Evolutionary conservation across 2,329 filamentous ascomycete genomes (phyloP).

Genomic region (Ophiosphaerella korrae): DNA sequence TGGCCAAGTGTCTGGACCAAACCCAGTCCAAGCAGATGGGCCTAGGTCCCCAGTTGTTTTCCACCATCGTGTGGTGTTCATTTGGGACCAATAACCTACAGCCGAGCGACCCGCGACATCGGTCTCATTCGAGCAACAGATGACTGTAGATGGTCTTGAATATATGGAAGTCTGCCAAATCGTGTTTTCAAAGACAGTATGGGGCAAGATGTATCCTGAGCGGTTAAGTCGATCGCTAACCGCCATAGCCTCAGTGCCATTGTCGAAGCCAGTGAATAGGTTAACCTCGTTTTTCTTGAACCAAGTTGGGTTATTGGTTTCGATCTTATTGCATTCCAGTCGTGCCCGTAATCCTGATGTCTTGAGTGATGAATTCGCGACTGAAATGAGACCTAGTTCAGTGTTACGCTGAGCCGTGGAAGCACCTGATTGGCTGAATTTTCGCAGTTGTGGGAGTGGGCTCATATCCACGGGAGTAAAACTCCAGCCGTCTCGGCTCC

Average conservation of each 20-base stretch:
- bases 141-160: not conserved
- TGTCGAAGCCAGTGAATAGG: not conserved
- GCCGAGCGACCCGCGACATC: not conserved
- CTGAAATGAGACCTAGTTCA: not conserved
- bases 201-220: not conserved
- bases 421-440: not conserved
- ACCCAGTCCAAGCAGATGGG: not conserved
- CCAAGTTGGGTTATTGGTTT: not conserved
- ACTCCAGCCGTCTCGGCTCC: slow-evolving; percentile 8
- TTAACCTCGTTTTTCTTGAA: not conserved
- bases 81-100: not conserved
- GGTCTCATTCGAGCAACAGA: not conserved
- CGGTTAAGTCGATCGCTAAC: no score
- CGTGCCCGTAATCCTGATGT: slow-evolving; percentile 1
- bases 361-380: not conserved
- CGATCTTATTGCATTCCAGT: not conserved
- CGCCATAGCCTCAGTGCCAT: not conserved
- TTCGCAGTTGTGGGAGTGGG: not conserved
- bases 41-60: not conserved
- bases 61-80: not conserved
- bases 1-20: not conserved
- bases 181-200: not conserved
- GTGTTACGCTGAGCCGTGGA: not conserved
- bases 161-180: not conserved
- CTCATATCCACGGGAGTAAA: slow-evolving; percentile 1